Evolutionary conservation across 306 rosid species (phyloP).

Genomic region (Quercus variabilis): DNA sequence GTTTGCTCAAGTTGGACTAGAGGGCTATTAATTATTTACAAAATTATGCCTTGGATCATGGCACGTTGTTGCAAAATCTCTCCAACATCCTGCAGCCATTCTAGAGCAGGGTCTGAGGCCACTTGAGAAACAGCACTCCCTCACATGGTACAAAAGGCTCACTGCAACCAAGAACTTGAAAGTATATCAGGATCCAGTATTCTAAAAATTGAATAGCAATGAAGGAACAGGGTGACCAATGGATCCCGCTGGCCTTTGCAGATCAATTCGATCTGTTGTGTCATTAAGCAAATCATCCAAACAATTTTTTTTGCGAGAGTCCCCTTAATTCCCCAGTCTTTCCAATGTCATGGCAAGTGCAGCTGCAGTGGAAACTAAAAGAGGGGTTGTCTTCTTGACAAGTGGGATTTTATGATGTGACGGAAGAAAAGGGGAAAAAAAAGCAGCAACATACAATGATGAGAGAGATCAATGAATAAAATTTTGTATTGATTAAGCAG

Average conservation of each 20-base stretch:
- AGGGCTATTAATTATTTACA: too few species aligned
- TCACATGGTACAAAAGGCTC: neutral
- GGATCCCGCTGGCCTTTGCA: neutral
- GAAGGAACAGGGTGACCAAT: neutral
- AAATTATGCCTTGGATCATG: too few species aligned
- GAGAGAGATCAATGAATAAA: neutral
- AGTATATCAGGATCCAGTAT: too few species aligned
- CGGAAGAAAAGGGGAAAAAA: neutral
- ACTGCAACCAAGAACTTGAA: neutral
- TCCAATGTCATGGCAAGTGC: neutral
- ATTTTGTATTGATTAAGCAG: neutral
- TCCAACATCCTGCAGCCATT: neutral
- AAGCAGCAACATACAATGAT: neutral
- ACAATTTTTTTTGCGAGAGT: neutral
- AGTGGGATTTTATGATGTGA: neutral
- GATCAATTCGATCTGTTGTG: neutral
- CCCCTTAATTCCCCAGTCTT: neutral
- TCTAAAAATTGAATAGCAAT: neutral
- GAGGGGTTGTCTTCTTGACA: neutral
- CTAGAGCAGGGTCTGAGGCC: neutral
- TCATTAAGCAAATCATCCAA: neutral
- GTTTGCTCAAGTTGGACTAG: neutral
- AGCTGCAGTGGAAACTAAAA: neutral
- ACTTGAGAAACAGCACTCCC: neutral
- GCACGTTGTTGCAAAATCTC: neutral